A percentile compares a stretch with the other conserved stretches of the same genome.
These are phyloP conservation scores for Trypanosoma grayi DNA, from an alignment of 208 protist genomes.

Conservation along the genomic window DNA sequence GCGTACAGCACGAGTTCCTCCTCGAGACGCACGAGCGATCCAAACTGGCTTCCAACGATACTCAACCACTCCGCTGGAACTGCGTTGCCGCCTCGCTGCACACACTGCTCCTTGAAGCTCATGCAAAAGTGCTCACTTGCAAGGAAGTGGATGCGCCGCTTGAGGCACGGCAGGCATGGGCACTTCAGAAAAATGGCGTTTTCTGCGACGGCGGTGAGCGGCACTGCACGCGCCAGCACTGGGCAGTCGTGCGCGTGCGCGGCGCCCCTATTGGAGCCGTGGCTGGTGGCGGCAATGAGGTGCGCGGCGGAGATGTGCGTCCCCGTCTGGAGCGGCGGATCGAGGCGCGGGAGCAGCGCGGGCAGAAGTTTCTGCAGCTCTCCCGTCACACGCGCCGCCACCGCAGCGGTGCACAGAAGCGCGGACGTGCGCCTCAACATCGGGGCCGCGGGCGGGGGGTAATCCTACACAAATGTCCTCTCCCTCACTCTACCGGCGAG, in stretches of 20 bases:
- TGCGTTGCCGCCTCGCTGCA: background rate
- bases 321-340: conserved; percentile 40
- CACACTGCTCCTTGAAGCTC: conserved; percentile 48
- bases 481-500: too few species aligned
- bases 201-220: conserved; percentile 39
- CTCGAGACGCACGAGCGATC: conserved; percentile 31
- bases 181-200: conserved; percentile 43
- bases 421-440: conserved; percentile 14
- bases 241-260: conserved; percentile 45
- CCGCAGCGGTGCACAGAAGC: conserved; percentile 1
- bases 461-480: too few species aligned
- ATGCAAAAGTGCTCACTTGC: conserved; percentile 60
- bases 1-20: conserved; percentile 40
- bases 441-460: too few species aligned
- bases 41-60: conserved; percentile 35
- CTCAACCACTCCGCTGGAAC: conserved; percentile 29
- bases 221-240: conserved; percentile 37
- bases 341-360: conserved; percentile 22
- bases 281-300: conserved; percentile 25
- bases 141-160: conserved; percentile 64
- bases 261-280: conserved; percentile 8
- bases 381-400: conserved; percentile 2
- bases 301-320: conserved; percentile 29
- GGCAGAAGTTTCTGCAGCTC: conserved; percentile 29
- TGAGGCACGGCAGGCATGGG: conserved; percentile 57